These are phyloP conservation scores for Pyrenula aspistea DNA, from an alignment of 495 filamentous ascomycete species.

Conservation along the genomic window DNA sequence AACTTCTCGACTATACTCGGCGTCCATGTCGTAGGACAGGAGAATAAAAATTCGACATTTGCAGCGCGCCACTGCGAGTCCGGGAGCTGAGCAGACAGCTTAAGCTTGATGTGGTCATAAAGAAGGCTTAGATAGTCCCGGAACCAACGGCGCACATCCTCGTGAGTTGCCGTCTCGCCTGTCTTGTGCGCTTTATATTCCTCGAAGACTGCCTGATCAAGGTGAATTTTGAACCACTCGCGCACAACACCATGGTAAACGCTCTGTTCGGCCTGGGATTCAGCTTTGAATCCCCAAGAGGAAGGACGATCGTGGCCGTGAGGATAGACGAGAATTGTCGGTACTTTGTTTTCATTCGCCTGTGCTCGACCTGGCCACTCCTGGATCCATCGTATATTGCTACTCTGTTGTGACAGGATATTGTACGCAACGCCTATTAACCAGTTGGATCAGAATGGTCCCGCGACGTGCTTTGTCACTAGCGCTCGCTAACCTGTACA, in stretches of 20 bases:
- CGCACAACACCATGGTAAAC: slow-evolving; percentile 16
- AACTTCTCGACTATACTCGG: slow-evolving; percentile 45
- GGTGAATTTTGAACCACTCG: slow-evolving; percentile 31
- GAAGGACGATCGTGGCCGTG: slow-evolving; percentile 11
- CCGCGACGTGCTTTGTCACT: neutral
- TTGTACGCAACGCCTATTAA: slow-evolving; percentile 22
- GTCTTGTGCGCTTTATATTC: slow-evolving; percentile 12
- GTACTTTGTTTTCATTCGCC: slow-evolving; percentile 31
- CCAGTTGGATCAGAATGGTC: slow-evolving; percentile 2
- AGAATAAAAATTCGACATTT: slow-evolving; percentile 52
- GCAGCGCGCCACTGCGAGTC: slow-evolving; percentile 27
- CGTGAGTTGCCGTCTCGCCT: neutral
- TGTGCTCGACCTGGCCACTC: slow-evolving; percentile 39
- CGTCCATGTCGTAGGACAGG: slow-evolving; percentile 57
- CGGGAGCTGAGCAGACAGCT: slow-evolving; percentile 26
- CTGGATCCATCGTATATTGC: slow-evolving; percentile 26
- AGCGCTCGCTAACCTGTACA: slow-evolving; percentile 22
- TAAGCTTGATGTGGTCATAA: slow-evolving; percentile 40
- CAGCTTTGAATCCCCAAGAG: slow-evolving; percentile 27
- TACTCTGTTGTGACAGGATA: slow-evolving; percentile 14
- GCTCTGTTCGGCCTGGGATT: slow-evolving; percentile 13
- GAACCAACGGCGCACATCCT: slow-evolving; percentile 29
- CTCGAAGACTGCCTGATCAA: slow-evolving; percentile 18
- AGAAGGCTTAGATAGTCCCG: slow-evolving; percentile 43
- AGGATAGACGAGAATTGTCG: slow-evolving; percentile 27